Percentiles rank a stretch among this genome's conserved stretches.
phyloP scores from a whole-genome alignment of 768 basidiomycete species.

The Podaxis sp. region DNA sequence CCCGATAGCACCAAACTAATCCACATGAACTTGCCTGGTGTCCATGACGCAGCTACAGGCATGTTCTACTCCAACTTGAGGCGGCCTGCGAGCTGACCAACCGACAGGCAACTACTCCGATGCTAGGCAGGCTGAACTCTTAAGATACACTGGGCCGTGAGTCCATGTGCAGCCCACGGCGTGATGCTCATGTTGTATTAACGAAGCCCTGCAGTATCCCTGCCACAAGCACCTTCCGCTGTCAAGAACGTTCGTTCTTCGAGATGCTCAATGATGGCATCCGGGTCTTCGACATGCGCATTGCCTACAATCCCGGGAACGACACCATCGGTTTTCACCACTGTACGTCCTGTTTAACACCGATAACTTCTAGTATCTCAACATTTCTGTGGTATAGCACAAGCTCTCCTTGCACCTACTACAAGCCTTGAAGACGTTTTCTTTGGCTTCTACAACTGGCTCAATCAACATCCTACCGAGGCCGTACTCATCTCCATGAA shows the following conservation, averaged over 20 bases:
- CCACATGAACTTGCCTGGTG: slow-evolving; percentile 53
- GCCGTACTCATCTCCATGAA: slow-evolving; percentile 51
- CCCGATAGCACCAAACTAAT: slow-evolving; percentile 42
- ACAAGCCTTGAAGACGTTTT: slow-evolving; percentile 50
- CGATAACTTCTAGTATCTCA: neutral
- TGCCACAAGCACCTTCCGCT: slow-evolving; percentile 34
- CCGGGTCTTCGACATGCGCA: slow-evolving; percentile 49
- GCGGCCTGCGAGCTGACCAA: neutral
- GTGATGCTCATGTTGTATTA: neutral
- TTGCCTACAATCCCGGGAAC: slow-evolving; percentile 50
- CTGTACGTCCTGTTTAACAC: slow-evolving; percentile 26
- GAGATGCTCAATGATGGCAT: slow-evolving; percentile 49
- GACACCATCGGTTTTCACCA: slow-evolving; percentile 52
- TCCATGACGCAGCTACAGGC: slow-evolving; percentile 52
- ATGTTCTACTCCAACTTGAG: slow-evolving; percentile 12
- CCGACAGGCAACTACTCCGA: slow-evolving; percentile 44
- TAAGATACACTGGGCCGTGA: slow-evolving; percentile 45
- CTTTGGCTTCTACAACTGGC: slow-evolving; percentile 51
- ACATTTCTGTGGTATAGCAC: slow-evolving; percentile 23
- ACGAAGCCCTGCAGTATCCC: slow-evolving; percentile 27
- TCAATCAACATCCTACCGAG: slow-evolving; percentile 51
- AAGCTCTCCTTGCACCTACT: slow-evolving; percentile 42
- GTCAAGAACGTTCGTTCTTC: slow-evolving; percentile 46
- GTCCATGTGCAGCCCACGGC: slow-evolving; percentile 10
- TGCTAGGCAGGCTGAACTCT: slow-evolving; percentile 38